Evolutionary conservation across 1,284 basidiomycete species (phyloP).

Genomic region (Austroboletus rostrupii): DNA sequence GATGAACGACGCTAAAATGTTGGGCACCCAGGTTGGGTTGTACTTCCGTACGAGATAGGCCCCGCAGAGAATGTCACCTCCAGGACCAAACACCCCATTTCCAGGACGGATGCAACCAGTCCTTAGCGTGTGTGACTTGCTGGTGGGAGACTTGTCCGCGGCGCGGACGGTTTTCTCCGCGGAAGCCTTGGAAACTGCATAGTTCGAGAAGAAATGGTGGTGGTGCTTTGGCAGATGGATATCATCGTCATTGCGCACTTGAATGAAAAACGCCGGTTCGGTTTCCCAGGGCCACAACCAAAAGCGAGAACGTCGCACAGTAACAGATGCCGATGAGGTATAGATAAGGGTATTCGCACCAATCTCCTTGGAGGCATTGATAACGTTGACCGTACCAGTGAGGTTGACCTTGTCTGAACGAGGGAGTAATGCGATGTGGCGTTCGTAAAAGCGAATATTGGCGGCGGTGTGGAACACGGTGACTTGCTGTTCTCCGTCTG

Average conservation of each 20-base stretch:
- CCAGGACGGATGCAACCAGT: conserved; percentile 73
- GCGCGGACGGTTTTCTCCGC: conserved; percentile 56
- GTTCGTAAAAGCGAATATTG: conserved; percentile 72
- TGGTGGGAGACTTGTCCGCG: conserved; percentile 44
- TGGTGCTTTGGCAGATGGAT: conserved; percentile 42
- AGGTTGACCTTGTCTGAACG: conserved; percentile 62
- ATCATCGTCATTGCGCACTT: conserved; percentile 57
- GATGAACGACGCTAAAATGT: conserved; percentile 56
- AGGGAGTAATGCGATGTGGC: conserved; percentile 44
- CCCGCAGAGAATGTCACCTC: conserved; percentile 64
- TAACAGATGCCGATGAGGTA: conserved; percentile 61
- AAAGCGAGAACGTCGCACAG: conserved; percentile 50
- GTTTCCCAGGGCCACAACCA: conserved; percentile 70
- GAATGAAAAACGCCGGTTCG: conserved; percentile 51
- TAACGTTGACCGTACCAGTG: conserved; percentile 58
- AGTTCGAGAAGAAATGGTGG: conserved; percentile 66
- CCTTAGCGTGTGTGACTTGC: conserved; percentile 37
- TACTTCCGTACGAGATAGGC: conserved; percentile 54
- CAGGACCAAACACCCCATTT: conserved; percentile 69
- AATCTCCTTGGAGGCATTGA: conserved; percentile 37
- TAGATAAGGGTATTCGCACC: conserved; percentile 53
- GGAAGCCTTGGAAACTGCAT: conserved; percentile 54
- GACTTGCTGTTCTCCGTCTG: conserved; percentile 29
- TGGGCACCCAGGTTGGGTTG: conserved; percentile 60
- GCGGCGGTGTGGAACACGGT: conserved; percentile 74